These are phyloP conservation scores for Dendrobium nobile DNA, from an alignment of 106 monocot genomes.

Conservation along the genomic window DNA sequence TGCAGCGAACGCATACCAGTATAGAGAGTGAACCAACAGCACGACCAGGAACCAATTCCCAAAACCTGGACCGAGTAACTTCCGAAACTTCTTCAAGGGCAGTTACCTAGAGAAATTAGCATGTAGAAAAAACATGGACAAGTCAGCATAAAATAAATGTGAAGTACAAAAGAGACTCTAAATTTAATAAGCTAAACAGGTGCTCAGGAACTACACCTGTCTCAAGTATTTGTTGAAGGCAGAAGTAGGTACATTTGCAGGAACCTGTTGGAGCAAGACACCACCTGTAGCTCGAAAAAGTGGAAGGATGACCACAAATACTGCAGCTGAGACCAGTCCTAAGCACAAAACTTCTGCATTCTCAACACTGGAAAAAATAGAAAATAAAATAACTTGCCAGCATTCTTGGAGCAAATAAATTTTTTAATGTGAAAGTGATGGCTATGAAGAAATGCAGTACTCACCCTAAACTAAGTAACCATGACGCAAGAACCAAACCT, in stretches of 20 bases:
- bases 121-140: not conserved
- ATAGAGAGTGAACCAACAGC: conserved; percentile 79
- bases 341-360: conserved; percentile 92
- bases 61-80: conserved; percentile 79
- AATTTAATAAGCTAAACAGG: not conserved
- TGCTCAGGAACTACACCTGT: conserved; percentile 42
- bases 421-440: not conserved
- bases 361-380: conserved; percentile 52
- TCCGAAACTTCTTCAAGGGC: conserved; percentile 77
- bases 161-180: not conserved
- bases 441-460: not conserved
- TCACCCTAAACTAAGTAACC: conserved; percentile 94
- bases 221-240: conserved; percentile 82
- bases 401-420: not conserved
- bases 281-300: conserved; percentile 69
- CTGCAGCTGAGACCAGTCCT: conserved; percentile 77
- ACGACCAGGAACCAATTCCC: conserved; percentile 93
- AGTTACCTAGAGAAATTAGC: conserved; percentile 37
- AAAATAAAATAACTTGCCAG: not conserved
- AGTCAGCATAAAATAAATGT: conserved; percentile 1
- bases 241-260: conserved; percentile 55
- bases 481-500: conserved; percentile 96
- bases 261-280: conserved; percentile 84
- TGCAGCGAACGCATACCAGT: conserved; percentile 33
- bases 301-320: conserved; percentile 77